Base-by-base conservation (phyloP, 805 yeast species). In the Yamadazyma sp. region DNA sequence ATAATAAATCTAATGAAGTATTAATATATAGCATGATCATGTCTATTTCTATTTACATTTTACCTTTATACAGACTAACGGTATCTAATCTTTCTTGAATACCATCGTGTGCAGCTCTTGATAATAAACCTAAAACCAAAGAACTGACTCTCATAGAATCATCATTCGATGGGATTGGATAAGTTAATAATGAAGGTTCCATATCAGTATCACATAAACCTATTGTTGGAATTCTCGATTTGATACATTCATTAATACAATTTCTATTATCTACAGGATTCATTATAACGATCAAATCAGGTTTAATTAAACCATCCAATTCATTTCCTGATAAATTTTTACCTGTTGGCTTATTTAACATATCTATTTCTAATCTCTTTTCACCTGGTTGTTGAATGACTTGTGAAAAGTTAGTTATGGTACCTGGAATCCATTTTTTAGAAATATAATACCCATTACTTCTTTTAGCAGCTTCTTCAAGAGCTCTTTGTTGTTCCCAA, bases 161-260 rank as follows among this genome's bases (percentile, higher is more conserved):
- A 58, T 93, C 98, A 56, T 93, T 93, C 44, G 95, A 95, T 12
- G 98, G 98, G 47, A 93, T 85, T 33, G 98, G 95, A 55, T 93
- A 93, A 1, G 96, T 87, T 35, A 91, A 85, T 48, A 83, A 65
- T 11, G 85, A 76, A 7, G 97, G 95, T 55, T 93, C 96, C 56
- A 84, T 80, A 60, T 93, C 91, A 15, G 98, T 89, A 62, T 93
- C 98, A 43, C 93, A 79, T 39, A 93, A 75, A 19, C 96, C 98
- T 49, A 93, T 79, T 0, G 97, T 88, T 39, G 98, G 98, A 21
- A 93, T 76, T 56, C 95, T 76, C 40, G 81, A 70, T 52, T 78
- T 78, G 48, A 78, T 75, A 43, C 97, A 93, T 62, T 93, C 98
- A 33, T 71, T 70, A 33, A 93, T 64, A 33, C 89, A 82, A 49